These are phyloP conservation scores for Vitis rotundifolia DNA, from an alignment of 164 flowering plant species.

Conservation along the genomic window DNA sequence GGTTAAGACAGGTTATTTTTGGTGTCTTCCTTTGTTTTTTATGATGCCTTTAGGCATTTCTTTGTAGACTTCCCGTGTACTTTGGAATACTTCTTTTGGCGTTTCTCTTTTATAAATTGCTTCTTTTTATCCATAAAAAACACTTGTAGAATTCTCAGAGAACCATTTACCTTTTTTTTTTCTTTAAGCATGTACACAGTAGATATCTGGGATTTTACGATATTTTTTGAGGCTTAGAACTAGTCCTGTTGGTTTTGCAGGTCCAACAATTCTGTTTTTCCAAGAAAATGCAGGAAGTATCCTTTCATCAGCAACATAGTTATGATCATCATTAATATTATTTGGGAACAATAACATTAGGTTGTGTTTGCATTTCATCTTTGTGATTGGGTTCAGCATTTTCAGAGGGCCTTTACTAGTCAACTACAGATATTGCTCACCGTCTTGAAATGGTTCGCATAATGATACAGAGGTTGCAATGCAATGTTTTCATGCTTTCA, in stretches of 20 bases:
- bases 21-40: too few species aligned
- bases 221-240: not conserved
- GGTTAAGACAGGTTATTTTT: too few species aligned
- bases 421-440: slow-evolving; percentile 85
- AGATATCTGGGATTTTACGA: not conserved
- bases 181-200: not conserved
- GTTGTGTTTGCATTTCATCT: not conserved
- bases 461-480: slow-evolving; percentile 86
- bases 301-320: slow-evolving; percentile 33
- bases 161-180: not conserved
- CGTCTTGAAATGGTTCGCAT: slow-evolving; percentile 97
- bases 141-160: too few species aligned
- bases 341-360: not conserved
- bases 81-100: too few species aligned
- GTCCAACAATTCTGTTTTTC: slow-evolving; percentile 95
- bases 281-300: slow-evolving; percentile 99
- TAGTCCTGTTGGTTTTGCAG: slow-evolving; percentile 52
- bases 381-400: slow-evolving; percentile 2
- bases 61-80: too few species aligned
- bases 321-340: not conserved
- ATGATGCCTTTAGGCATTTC: too few species aligned
- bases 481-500: slow-evolving; percentile 99
- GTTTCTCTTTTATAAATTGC: too few species aligned
- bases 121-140: too few species aligned
- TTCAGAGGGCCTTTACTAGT: slow-evolving; percentile 50